phyloP scores from a whole-genome alignment of 2,329 filamentous ascomycete genomes.

The Cordyceps javanica region DNA sequence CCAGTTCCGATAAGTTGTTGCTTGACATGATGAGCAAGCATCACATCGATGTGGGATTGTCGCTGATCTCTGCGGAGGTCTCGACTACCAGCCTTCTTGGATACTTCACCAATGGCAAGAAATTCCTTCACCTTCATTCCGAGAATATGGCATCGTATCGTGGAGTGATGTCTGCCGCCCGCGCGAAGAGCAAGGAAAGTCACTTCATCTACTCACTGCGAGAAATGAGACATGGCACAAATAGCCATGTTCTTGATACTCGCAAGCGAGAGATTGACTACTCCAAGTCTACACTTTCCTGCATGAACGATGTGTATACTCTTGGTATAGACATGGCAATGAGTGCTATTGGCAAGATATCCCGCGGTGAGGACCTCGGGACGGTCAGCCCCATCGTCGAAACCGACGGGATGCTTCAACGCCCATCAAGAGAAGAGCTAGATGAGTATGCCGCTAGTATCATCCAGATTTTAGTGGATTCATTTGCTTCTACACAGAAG shows the following conservation, averaged over 20 bases:
- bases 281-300: not conserved
- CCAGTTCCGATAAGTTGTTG: not conserved
- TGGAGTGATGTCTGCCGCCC: not conserved
- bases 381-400: not conserved
- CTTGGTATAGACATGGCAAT: conserved; percentile 3
- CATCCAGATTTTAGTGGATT: conserved; percentile 8
- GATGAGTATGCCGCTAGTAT: conserved; percentile 11
- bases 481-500: not conserved
- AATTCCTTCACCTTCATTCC: not conserved
- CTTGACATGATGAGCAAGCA: not conserved
- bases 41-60: conserved; percentile 5
- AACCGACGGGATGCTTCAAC: not conserved
- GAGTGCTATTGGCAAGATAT: not conserved
- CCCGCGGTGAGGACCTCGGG: conserved; percentile 5
- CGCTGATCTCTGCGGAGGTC: not conserved
- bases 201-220: conserved; percentile 10
- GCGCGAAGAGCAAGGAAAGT: not conserved
- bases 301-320: conserved; percentile 5
- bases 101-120: conserved; percentile 5
- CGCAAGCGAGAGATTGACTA: conserved; percentile 6
- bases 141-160: conserved; percentile 1
- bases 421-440: not conserved
- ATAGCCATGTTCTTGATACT: not conserved
- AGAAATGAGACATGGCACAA: not conserved
- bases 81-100: not conserved